phyloP scores from a whole-genome alignment of 495 filamentous ascomycete genomes.

The Cercophora scortea region DNA sequence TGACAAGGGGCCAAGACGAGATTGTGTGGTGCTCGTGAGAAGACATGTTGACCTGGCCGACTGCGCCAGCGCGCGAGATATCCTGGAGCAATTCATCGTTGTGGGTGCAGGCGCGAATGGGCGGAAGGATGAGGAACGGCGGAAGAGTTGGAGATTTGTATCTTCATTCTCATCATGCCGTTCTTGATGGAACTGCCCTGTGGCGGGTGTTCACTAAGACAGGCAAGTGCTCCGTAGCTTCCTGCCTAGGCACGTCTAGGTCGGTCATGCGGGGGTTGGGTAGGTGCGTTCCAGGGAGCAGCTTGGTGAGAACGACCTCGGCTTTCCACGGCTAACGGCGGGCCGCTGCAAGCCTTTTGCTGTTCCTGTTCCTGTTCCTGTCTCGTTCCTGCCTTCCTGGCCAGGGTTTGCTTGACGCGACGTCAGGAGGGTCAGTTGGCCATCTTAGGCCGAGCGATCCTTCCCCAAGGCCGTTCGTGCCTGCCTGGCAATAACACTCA shows the following conservation, averaged over 20 bases:
- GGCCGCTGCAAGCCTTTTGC: conserved; percentile 13
- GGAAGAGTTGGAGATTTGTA: background rate
- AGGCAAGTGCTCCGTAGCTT: too few species aligned
- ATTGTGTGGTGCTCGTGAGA: background rate
- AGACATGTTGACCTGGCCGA: conserved; percentile 11
- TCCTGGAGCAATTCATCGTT: conserved; percentile 21
- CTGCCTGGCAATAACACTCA: too few species aligned
- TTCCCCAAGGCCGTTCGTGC: background rate
- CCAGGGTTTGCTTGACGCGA: background rate
- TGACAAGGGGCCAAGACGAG: background rate
- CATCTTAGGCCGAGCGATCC: background rate
- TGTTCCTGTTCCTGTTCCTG: too few species aligned
- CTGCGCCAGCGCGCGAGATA: conserved; percentile 23
- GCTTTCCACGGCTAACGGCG: conserved; percentile 28
- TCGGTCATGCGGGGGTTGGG: too few species aligned
- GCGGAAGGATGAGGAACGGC: background rate
- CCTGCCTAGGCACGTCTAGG: too few species aligned
- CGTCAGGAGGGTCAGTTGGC: background rate
- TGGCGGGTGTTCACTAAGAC: too few species aligned
- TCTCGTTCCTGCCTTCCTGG: too few species aligned
- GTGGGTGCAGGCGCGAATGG: background rate
- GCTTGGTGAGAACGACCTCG: conserved; percentile 4
- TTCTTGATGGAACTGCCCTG: too few species aligned
- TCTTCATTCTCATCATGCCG: too few species aligned
- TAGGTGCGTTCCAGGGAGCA: too few species aligned